A percentile compares a stretch with the other conserved stretches of the same genome.
These are phyloP conservation scores for Cytospora piceicola DNA, from an alignment of 2,329 filamentous ascomycete species.

Conservation along the genomic window DNA sequence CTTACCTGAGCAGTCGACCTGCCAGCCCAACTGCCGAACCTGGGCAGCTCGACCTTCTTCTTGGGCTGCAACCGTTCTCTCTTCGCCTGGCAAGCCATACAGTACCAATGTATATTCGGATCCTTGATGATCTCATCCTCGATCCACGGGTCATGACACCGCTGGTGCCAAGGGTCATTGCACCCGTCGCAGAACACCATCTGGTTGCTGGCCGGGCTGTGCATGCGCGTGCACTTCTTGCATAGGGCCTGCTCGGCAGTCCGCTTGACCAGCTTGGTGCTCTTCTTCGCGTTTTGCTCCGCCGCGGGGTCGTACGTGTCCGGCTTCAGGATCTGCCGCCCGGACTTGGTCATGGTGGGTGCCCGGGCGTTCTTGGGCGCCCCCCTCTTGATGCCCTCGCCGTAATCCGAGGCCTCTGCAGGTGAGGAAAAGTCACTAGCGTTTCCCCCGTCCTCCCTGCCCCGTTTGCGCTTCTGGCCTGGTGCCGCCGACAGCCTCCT, in stretches of 20 bases:
- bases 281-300: constrained; percentile 46
- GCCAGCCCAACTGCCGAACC: constrained; percentile 40
- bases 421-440: constrained; percentile 29
- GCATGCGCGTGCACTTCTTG: constrained; percentile 71
- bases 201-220: constrained; percentile 73
- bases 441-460: constrained; percentile 30
- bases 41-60: constrained; percentile 32
- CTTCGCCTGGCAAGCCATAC: constrained; percentile 61
- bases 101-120: constrained; percentile 72
- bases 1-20: constrained; percentile 47
- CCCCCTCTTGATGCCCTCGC: constrained; percentile 40
- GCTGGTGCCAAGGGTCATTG: constrained; percentile 78
- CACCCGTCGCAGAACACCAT: constrained; percentile 88
- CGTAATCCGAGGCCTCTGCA: constrained; percentile 35
- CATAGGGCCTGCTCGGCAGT: constrained; percentile 67
- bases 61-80: constrained; percentile 37
- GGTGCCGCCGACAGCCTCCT: constrained; percentile 9
- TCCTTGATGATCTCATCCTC: constrained; percentile 69
- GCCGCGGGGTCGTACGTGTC: constrained; percentile 63
- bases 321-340: constrained; percentile 71
- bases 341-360: constrained; percentile 74
- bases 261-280: constrained; percentile 58
- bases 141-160: constrained; percentile 78
- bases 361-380: constrained; percentile 45
- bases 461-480: constrained; percentile 31